Evolutionary conservation across 2,329 filamentous ascomycete genomes (phyloP).

Genomic region (Aspergillus sp.): DNA sequence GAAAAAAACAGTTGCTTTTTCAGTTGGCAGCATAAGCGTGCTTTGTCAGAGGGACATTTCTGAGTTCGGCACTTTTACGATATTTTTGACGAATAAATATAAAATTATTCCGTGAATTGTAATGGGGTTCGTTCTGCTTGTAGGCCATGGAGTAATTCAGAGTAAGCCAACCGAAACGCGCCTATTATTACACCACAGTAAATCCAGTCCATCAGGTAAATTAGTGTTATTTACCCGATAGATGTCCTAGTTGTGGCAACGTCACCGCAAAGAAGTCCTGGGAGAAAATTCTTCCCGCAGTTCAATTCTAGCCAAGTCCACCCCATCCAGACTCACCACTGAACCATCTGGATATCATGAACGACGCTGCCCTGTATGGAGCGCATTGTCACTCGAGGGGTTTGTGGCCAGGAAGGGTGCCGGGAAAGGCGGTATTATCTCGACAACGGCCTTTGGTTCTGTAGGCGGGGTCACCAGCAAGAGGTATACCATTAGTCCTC

Average conservation of each 20-base stretch:
- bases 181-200: no score
- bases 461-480: conserved; percentile 70
- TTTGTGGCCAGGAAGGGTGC: conserved; percentile 55
- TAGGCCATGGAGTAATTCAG: no score
- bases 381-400: conserved; percentile 36
- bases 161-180: no score
- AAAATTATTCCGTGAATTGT: conserved; percentile 6
- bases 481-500: conserved; percentile 45
- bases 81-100: conserved; percentile 31
- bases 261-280: no score
- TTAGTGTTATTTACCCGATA: no score
- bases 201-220: no score
- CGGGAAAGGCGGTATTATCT: conserved; percentile 63
- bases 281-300: not conserved
- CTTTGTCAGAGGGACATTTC: conserved; percentile 24
- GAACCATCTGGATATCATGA: conserved; percentile 13
- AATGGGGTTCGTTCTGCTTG: no score
- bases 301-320: not conserved
- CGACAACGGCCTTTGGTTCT: conserved; percentile 70
- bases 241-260: no score
- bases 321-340: not conserved
- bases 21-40: conserved; percentile 27
- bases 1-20: conserved; percentile 19
- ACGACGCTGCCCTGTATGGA: conserved; percentile 28
- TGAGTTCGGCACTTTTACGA: conserved; percentile 30